phyloP scores from a whole-genome alignment of 192 early-diverging fungal species.

The Mortierella hygrophila region DNA sequence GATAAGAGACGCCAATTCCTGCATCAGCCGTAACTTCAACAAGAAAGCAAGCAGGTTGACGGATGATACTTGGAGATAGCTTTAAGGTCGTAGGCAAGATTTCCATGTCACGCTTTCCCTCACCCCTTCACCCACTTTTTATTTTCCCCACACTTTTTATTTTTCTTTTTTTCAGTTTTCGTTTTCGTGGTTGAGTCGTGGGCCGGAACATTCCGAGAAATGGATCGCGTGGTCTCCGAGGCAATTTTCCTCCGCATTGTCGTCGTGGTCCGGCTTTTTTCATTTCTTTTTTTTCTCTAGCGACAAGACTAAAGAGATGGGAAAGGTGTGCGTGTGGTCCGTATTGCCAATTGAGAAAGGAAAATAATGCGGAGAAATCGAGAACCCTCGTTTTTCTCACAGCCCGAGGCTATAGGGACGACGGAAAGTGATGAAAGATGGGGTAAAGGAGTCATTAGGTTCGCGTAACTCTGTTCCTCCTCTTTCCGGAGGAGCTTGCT shows the following conservation, averaged over 20 bases:
- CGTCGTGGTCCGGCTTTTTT: not conserved
- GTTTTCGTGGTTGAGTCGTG: not conserved
- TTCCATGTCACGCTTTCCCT: not conserved
- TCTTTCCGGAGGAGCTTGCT: not conserved
- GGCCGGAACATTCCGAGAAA: conserved; percentile 2
- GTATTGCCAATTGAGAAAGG: not conserved
- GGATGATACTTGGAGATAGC: not conserved
- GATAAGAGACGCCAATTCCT: not conserved
- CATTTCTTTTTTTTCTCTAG: not conserved
- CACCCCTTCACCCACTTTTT: not conserved
- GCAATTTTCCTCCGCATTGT: not conserved
- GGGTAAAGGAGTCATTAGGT: not conserved
- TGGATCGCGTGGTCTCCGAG: not conserved
- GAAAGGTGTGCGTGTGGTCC: not conserved
- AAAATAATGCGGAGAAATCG: conserved; percentile 8
- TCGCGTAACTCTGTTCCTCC: not conserved
- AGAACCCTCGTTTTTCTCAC: conserved; percentile 3
- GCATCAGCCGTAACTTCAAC: not conserved
- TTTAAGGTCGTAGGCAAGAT: not conserved
- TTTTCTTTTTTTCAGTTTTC: not conserved
- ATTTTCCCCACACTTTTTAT: not conserved
- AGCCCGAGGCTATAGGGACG: not conserved
- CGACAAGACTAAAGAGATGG: too few relatives aligned
- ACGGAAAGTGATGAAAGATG: not conserved
- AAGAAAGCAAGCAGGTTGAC: not conserved